Conservation (phyloP, 2,329 filamentous ascomycete species). For the Epichloe bromicola region DNA sequence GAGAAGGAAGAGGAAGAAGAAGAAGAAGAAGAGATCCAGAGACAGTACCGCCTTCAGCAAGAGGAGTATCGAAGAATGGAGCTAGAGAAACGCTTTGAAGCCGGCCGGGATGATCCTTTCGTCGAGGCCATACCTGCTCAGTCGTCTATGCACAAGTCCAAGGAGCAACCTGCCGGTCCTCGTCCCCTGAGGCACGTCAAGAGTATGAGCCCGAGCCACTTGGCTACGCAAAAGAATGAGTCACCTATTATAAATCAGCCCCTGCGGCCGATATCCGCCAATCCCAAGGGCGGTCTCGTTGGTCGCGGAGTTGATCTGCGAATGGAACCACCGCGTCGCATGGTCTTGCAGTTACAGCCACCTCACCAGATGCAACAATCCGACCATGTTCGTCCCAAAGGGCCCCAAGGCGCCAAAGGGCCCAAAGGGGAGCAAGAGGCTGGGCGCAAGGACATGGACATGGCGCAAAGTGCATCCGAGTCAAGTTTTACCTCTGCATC, state of each 20-base stretch:
- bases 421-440: not conserved
- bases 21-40: constrained; percentile 8
- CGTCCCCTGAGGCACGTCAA: constrained; percentile 10
- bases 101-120: constrained; percentile 18
- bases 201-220: constrained; percentile 11
- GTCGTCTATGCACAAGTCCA: constrained; percentile 1
- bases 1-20: constrained; percentile 20
- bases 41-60: constrained; percentile 2
- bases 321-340: not conserved
- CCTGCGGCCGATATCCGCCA: not conserved
- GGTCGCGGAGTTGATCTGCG: not conserved
- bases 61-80: not conserved
- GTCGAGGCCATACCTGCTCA: constrained; percentile 10
- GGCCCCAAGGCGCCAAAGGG: constrained; percentile 3
- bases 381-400: constrained; percentile 9
- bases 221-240: not conserved
- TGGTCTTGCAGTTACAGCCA: constrained; percentile 5
- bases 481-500: constrained; percentile 16
- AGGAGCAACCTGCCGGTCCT: constrained; percentile 5
- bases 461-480: constrained; percentile 8
- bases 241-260: not conserved
- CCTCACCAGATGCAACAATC: constrained; percentile 2
- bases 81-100: not conserved
- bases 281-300: not conserved
- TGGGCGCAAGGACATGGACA: not conserved